Evolutionary conservation across 768 basidiomycete genomes (phyloP).

Genomic region (Amyloporia xantha): DNA sequence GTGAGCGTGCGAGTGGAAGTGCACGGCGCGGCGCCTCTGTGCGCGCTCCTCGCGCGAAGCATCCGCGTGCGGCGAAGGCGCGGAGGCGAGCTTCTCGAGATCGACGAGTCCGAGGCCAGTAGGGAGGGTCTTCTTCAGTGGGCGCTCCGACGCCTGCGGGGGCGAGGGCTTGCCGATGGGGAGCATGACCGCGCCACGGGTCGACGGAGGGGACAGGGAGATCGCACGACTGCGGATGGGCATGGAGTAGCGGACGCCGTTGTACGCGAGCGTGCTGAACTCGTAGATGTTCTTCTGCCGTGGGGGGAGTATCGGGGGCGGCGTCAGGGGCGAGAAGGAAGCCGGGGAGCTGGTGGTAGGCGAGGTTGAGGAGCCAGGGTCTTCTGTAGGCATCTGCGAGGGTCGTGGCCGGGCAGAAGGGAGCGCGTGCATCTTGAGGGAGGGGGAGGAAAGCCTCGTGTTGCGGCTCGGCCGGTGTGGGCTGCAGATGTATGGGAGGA

Average conservation of each 20-base stretch:
- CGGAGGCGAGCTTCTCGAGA: background rate
- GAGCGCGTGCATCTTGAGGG: background rate
- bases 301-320: background rate
- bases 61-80: background rate
- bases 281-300: background rate
- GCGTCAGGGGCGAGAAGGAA: background rate
- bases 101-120: slow-evolving; percentile 1
- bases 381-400: background rate
- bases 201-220: background rate
- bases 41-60: slow-evolving; percentile 3
- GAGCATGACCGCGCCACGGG: background rate
- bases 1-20: slow-evolving; percentile 2
- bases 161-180: slow-evolving; percentile 3
- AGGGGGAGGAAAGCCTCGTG: background rate
- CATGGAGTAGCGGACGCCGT: slow-evolving; percentile 1
- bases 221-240: slow-evolving; percentile 1
- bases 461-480: background rate
- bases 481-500: background rate
- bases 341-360: background rate
- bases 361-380: background rate
- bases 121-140: background rate
- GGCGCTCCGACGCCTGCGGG: background rate
- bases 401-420: background rate
- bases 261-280: background rate
- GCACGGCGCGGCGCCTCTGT: slow-evolving; percentile 1